Evolutionary conservation across 2,329 filamentous ascomycete genomes (phyloP).

Genomic region (Colletotrichum melonis): DNA sequence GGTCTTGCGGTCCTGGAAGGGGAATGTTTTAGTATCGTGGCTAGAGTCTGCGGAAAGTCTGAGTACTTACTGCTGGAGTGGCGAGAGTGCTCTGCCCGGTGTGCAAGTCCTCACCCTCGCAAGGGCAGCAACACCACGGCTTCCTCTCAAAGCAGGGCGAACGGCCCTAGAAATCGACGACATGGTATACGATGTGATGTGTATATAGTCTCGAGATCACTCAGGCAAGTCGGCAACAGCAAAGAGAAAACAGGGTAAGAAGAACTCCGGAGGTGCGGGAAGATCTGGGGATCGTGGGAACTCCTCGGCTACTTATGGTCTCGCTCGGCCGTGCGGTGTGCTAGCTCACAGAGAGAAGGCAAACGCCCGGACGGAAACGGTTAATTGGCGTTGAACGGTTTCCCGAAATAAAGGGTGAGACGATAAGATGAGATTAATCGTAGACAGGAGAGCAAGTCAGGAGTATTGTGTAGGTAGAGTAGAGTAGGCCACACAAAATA

Average conservation of each 20-base stretch:
- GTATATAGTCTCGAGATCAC: neutral
- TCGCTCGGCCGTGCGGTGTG: conserved; percentile 19
- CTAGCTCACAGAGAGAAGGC: neutral
- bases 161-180: conserved; percentile 63
- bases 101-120: conserved; percentile 40
- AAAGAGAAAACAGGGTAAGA: conserved; percentile 21
- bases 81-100: conserved; percentile 28
- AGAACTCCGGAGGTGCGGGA: neutral
- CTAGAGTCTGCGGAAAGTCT: neutral
- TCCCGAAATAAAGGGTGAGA: conserved; percentile 14
- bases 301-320: conserved; percentile 26
- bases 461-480: neutral
- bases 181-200: conserved; percentile 45
- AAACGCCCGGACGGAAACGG: conserved; percentile 18
- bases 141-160: conserved; percentile 62
- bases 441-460: neutral
- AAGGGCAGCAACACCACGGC: conserved; percentile 46
- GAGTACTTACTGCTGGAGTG: conserved; percentile 45
- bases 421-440: neutral
- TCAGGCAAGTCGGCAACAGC: neutral
- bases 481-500: neutral
- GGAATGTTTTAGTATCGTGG: neutral
- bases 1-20: conserved; percentile 53
- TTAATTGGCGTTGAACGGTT: conserved; percentile 23
- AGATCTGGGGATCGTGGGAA: conserved; percentile 21